phyloP scores from a whole-genome alignment of 1,284 basidiomycete genomes.

The Tylopilus sp. region DNA sequence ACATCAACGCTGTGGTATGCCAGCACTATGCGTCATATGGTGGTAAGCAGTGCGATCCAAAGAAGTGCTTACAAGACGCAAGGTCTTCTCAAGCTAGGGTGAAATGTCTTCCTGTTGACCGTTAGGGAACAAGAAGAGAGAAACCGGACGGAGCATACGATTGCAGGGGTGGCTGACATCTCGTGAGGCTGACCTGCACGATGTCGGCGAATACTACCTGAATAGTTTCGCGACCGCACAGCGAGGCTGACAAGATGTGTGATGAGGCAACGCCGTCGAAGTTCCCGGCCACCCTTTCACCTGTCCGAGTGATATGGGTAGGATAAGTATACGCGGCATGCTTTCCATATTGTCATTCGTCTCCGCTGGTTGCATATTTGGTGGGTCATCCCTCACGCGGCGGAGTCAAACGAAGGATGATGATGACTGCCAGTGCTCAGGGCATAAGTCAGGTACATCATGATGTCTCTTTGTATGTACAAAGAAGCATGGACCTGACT shows the following conservation, averaged over 20 bases:
- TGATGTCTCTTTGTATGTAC: too few species aligned
- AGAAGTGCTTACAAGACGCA: constrained; percentile 12
- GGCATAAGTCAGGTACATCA: too few species aligned
- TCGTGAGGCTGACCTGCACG: constrained; percentile 19
- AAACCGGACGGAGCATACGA: neutral
- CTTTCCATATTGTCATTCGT: too few species aligned
- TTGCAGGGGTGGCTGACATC: constrained; percentile 17
- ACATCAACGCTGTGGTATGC: constrained; percentile 16
- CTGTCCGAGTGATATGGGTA: too few species aligned
- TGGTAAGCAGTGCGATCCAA: constrained; percentile 3
- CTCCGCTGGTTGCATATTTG: too few species aligned
- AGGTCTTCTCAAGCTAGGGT: neutral
- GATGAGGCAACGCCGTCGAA: constrained; percentile 39
- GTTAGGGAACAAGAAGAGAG: neutral
- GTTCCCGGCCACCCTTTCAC: too few species aligned
- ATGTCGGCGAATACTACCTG: neutral
- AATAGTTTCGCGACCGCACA: neutral
- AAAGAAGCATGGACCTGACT: too few species aligned
- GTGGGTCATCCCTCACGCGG: too few species aligned
- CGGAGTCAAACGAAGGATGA: too few species aligned
- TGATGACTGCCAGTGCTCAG: too few species aligned
- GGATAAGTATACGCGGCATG: too few species aligned
- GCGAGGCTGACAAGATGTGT: neutral
- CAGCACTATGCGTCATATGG: constrained; percentile 20
- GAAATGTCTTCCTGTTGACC: neutral